Conservation (phyloP, 176 grass and related monocot genomes). For the Musa itinerans region DNA sequence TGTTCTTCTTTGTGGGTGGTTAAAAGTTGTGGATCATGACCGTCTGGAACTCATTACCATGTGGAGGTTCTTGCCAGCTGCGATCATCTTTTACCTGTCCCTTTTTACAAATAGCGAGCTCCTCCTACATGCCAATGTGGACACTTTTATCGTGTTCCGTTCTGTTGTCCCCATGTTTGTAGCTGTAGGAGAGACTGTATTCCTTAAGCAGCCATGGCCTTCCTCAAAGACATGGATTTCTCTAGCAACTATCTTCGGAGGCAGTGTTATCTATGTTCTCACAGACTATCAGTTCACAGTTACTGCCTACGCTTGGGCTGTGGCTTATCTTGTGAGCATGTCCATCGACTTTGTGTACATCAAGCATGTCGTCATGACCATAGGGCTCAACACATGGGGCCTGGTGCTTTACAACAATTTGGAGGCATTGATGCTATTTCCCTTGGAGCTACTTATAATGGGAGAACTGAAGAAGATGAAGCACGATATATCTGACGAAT, state of each 20-base stretch:
- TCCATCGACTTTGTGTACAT: not conserved
- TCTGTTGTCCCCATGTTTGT: not conserved
- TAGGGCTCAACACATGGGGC: too few species aligned
- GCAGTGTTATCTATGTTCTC: not conserved
- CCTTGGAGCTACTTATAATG: not conserved
- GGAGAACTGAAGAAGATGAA: not conserved
- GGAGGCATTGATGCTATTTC: too few species aligned
- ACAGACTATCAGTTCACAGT: not conserved
- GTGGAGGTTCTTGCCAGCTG: not conserved
- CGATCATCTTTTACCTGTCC: too few species aligned
- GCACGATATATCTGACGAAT: not conserved
- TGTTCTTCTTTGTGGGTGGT: not conserved
- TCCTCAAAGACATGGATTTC: not conserved
- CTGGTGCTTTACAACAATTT: too few species aligned
- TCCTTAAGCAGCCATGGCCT: not conserved
- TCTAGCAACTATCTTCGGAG: not conserved
- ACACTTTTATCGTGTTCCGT: too few species aligned
- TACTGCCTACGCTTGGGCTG: not conserved
- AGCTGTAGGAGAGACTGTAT: not conserved
- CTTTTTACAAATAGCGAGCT: too few species aligned
- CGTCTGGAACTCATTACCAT: not conserved
- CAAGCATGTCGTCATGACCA: too few species aligned
- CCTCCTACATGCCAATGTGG: too few species aligned
- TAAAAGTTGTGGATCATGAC: not conserved
- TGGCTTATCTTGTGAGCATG: not conserved